Evolutionary conservation across 495 filamentous ascomycete genomes (phyloP), one percentile per base, ranked within the genome.

Genomic region (Xylaria longipes): DNA sequence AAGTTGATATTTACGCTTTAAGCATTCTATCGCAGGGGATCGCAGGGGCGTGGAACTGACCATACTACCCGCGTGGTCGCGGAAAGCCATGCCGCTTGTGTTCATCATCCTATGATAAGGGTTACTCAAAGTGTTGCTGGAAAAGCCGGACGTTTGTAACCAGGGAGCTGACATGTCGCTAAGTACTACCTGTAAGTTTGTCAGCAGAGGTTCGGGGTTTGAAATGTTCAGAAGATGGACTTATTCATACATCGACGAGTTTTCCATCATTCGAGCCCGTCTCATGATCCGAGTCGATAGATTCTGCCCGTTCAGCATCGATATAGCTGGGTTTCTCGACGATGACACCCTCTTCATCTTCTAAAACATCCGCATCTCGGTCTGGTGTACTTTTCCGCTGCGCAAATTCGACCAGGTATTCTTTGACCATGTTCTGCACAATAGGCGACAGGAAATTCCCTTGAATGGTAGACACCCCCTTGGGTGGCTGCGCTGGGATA

Each of bases 121-220:
- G 87, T 94, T 87, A 94, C 90, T 96, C 86, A 98, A 86, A 84
- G 90, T 96, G 82, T 87, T 93, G 83, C 91, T 90, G 85, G 89
- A 91, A 83, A 91, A 94, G 50, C 91, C 91, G 76, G 87, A 87
- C 41, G 88, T 90, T 85, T 93, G 91, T 73, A 86, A 82, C 94
- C 94, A 97, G 93, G 96, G 95, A 84, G 87, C 95, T 84, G 89
- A 99, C 96, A 99, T 99, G 91, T 99, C 96, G 87, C 93, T 97
- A 75, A 99, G 83, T 75, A 99, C 92, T 76, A 99, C 72, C 84
- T 86, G 71, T 71, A 48, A 14, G 33, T 37, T 29, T 43, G 73
- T 78, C 22, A 80, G 73, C 25, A 33, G 5, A 15, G 22, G 27
- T 45, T 41, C 9, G 22, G 14, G 12, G 45, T 33, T 50, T 65